Evolutionary conservation across 2,329 filamentous ascomycete species (phyloP), one percentile per base, ranked within the genome.

Genomic region (Celoporthe dispersa): DNA sequence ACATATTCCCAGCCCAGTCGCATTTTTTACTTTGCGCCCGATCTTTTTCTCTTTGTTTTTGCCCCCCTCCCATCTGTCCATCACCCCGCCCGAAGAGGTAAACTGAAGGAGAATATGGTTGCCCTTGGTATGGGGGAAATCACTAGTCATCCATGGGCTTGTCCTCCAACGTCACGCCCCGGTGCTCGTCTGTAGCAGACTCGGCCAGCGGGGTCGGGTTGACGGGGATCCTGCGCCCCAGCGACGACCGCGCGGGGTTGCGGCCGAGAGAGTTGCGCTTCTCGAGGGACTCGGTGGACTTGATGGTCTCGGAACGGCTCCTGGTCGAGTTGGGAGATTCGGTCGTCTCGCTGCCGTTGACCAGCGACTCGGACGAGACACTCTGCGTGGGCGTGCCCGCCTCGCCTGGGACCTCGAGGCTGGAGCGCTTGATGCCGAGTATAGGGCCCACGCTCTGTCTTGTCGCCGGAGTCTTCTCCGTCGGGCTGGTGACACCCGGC

Each of bases 361-460:
- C 74, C 44, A 64, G 68, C 51, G 72, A 68, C 12, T 72, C 71
- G 53, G 69, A 60, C 41, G 73, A 76, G 76, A 72, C 75, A 61
- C 74, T 75, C 67, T 74, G 51, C 73, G 78, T 71, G 73, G 80
- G 75, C 73, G 78, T 74, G 73, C 59, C 77, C 74, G 84, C 84
- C 73, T 87, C 86, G 63, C 88, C 87, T 3, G 94, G 94, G 2
- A 98, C 94, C 75, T 97, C 94, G 2, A 98, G 87, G 77, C 93
- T 96, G 62, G 90, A 83, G 73, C 91, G 85, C 79, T 89, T 90
- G 70, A 84, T 77, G 64, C 82, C 77, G 51, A 81, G 82, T 25
- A 88, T 80, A 55, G 86, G 85, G 66, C 84, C 84, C 67, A 88
- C 75, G 76, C 83, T 85, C 62, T 64, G 62, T 64, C 74, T 77